Conservation (phyloP, 495 filamentous ascomycete genomes). For the Penicillium daleae region DNA sequence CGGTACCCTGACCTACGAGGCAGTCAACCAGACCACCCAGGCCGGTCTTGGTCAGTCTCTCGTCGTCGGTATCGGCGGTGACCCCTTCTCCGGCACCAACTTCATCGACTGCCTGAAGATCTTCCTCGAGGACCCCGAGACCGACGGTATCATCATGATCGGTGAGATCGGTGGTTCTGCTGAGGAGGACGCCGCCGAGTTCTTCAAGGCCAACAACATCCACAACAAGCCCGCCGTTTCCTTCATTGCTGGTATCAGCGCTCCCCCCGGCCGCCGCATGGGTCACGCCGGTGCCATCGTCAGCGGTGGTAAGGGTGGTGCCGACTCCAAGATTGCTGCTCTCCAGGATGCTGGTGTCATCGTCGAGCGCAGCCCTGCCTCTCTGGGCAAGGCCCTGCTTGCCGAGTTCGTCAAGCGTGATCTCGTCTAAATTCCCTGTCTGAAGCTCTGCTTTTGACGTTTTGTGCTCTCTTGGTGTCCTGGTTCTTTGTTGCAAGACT, state of each 20-base stretch:
- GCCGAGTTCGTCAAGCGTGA: slow-evolving; percentile 96
- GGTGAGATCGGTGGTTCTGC: slow-evolving; percentile 97
- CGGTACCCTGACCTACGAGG: slow-evolving; percentile 98
- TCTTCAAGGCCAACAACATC: slow-evolving; percentile 87
- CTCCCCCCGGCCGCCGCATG: slow-evolving; percentile 95
- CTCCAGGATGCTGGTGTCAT: slow-evolving; percentile 92
- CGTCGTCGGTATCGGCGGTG: slow-evolving; percentile 97
- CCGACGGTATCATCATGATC: slow-evolving; percentile 99
- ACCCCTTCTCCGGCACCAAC: slow-evolving; percentile 98
- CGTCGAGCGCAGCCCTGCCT: slow-evolving; percentile 92
- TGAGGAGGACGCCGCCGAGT: slow-evolving; percentile 97
- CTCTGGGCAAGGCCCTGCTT: slow-evolving; percentile 87
- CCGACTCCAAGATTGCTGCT: slow-evolving; percentile 95
- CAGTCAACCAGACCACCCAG: slow-evolving; percentile 98
- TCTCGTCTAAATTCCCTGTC: slow-evolving; percentile 67
- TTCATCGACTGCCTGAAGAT: slow-evolving; percentile 99
- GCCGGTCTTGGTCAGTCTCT: slow-evolving; percentile 96
- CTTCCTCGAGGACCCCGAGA: slow-evolving; percentile 94
- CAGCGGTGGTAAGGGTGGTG: slow-evolving; percentile 93
- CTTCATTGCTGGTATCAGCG: slow-evolving; percentile 98
- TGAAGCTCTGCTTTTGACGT: slow-evolving; percentile 21
- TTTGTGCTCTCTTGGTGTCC: slow-evolving; percentile 22
- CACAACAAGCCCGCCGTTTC: slow-evolving; percentile 93
- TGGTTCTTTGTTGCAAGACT: slow-evolving; percentile 20
- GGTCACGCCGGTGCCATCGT: slow-evolving; percentile 98